Conservation (phyloP, 495 filamentous ascomycete genomes). For the Clohesyomyces aquaticus region DNA sequence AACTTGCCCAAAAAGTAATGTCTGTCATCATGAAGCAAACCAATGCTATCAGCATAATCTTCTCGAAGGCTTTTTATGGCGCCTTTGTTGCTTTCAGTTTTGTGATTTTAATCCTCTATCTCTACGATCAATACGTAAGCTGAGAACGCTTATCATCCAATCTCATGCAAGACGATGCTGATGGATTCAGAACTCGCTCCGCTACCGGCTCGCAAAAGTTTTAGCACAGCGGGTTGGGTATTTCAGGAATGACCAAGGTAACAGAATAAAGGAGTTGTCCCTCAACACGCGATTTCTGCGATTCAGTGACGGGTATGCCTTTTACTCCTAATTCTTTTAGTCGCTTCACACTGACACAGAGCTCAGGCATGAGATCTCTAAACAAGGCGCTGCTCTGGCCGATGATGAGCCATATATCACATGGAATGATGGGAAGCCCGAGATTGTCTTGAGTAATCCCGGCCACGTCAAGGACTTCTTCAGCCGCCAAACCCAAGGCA, state of each 20-base stretch:
- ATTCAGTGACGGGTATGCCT: neutral
- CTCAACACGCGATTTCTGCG: neutral
- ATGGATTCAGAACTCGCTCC: neutral
- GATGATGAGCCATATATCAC: neutral
- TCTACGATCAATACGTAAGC: neutral
- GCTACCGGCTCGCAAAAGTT: neutral
- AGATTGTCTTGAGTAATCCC: neutral
- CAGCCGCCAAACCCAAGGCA: neutral
- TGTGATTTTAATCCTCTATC: neutral
- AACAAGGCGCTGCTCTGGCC: neutral
- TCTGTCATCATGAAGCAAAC: neutral
- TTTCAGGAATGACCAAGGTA: neutral
- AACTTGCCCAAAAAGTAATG: neutral
- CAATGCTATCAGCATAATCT: neutral
- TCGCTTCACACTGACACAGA: neutral
- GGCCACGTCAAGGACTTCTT: neutral
- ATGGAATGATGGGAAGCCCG: neutral
- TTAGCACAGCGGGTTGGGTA: neutral
- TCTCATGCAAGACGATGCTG: no score
- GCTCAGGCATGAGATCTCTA: neutral
- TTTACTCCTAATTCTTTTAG: neutral
- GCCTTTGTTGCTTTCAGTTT: neutral
- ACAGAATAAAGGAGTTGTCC: neutral
- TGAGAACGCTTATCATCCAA: no score
- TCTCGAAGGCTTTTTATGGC: neutral